phyloP scores from a whole-genome alignment of 2,329 filamentous ascomycete genomes.

The Rutstroemia sp. region DNA sequence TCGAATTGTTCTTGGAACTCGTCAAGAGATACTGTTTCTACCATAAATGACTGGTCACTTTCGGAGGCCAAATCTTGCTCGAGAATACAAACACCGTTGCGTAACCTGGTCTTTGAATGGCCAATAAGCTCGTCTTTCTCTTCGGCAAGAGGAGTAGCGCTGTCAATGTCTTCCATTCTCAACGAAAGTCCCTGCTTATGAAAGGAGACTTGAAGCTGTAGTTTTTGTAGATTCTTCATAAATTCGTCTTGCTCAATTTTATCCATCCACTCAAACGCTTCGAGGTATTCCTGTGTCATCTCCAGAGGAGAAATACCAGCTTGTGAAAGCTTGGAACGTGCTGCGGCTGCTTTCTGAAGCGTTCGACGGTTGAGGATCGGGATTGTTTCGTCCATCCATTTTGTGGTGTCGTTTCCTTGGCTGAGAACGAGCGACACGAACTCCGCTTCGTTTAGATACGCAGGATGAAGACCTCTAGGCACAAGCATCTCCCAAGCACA shows the following conservation, averaged over 20 bases:
- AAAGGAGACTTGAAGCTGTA: constrained; percentile 6
- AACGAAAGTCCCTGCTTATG: constrained; percentile 8
- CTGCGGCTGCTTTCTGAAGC: constrained; percentile 6
- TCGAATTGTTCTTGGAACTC: constrained; percentile 5
- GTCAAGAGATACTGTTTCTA: neutral
- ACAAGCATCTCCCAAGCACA: constrained; percentile 11
- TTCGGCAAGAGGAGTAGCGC: neutral
- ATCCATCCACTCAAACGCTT: constrained; percentile 15
- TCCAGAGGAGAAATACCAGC: constrained; percentile 14
- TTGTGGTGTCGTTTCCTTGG: neutral
- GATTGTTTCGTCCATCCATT: constrained; percentile 11
- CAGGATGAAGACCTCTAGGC: constrained; percentile 11
- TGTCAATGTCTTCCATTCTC: constrained; percentile 8
- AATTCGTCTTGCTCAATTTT: constrained; percentile 13
- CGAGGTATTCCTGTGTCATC: constrained; percentile 6
- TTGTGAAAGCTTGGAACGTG: constrained; percentile 5
- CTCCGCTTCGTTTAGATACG: constrained; percentile 11
- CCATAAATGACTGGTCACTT: constrained; percentile 1
- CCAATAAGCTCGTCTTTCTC: constrained; percentile 2
- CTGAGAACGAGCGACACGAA: constrained; percentile 12
- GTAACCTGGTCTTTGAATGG: neutral
- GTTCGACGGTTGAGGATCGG: constrained; percentile 6
- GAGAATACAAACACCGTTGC: constrained; percentile 1
- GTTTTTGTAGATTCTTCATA: constrained; percentile 4
- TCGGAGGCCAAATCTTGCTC: neutral